Evolutionary conservation across 1,284 basidiomycete genomes (phyloP), one percentile per base, ranked within the genome.

Genomic region (Ustilago lituana): DNA sequence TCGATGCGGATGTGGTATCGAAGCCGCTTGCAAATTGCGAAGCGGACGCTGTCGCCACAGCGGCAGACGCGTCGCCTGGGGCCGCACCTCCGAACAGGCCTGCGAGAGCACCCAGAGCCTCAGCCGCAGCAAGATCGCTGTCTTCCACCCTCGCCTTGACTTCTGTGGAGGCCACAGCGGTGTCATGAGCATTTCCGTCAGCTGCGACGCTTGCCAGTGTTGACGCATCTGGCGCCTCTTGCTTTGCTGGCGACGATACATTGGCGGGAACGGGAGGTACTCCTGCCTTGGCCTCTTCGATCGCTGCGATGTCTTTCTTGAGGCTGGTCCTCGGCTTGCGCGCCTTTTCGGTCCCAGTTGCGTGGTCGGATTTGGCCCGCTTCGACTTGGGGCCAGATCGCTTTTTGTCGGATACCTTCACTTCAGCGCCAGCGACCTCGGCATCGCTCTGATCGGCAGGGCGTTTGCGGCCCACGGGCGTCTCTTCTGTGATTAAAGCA

Each of bases 41-140:
- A n/a, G n/a, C n/a, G n/a, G n/a, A n/a, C n/a, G n/a, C n/a, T n/a
- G n/a, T n/a, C n/a, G n/a, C n/a, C n/a, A n/a, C n/a, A n/a, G n/a
- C n/a, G n/a, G n/a, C n/a, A n/a, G n/a, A n/a, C 19, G 46, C 47
- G 38, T 51, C 55, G 14, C 26, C 46, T 4, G 70, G 1, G 22
- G 43, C 26, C 11, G 62, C 26, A 22, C 48, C 58, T n/a, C 49
- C 50, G 15, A 71, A 63, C 3, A 74, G 31, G n/a, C 71, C 76
- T 1, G 78, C 75, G 11, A 83, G 75, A 1, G 80, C 81, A 19
- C 79, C 83, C n/a, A 84, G 63, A 7, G 77, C 81, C 57, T 82
- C 82, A 1, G 82, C 83, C 0, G 83, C 83, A 19, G 82, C 83
- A 14, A 84, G 51, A 31, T 80, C 81, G 46, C 79, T 78, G 40